phyloP scores from a whole-genome alignment of 2,329 filamentous ascomycete genomes.

The Fusarium globosum region DNA sequence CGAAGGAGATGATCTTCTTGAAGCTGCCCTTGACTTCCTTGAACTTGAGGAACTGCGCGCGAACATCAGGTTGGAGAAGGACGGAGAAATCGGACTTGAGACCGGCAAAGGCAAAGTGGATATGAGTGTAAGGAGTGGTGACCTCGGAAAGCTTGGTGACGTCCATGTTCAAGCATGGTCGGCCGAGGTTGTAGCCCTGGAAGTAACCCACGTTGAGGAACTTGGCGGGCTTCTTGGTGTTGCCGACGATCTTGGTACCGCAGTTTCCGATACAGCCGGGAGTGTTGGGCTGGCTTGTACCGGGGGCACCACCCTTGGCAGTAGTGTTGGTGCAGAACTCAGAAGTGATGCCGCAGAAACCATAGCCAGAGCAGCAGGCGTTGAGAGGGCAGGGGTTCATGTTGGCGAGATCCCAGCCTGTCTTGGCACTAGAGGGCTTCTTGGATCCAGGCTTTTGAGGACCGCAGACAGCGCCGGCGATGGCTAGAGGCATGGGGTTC shows the following conservation, averaged over 20 bases:
- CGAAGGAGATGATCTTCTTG: conserved; percentile 52
- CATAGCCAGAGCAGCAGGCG: conserved; percentile 56
- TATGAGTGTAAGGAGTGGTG: conserved; percentile 45
- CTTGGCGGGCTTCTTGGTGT: conserved; percentile 40
- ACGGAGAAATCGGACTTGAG: conserved; percentile 37
- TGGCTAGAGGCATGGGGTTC: conserved; percentile 48
- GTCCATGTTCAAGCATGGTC: conserved; percentile 49
- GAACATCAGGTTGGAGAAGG: conserved; percentile 29
- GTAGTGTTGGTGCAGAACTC: conserved; percentile 55
- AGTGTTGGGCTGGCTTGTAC: conserved; percentile 40
- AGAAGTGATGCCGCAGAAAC: conserved; percentile 57
- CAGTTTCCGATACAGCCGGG: conserved; percentile 50
- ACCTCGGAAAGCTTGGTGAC: conserved; percentile 35
- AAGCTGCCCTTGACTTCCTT: conserved; percentile 42
- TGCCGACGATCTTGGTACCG: conserved; percentile 47
- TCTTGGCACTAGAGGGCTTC: conserved; percentile 43
- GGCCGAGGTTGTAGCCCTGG: conserved; percentile 46
- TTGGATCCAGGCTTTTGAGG: conserved; percentile 47
- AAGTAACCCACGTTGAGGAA: conserved; percentile 49
- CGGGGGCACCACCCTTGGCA: conserved; percentile 44
- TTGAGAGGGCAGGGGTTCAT: conserved; percentile 61
- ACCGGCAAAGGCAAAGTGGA: conserved; percentile 50
- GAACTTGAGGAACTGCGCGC: conserved; percentile 47
- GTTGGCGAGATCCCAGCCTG: conserved; percentile 44
- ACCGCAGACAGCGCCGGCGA: conserved; percentile 49